Evolutionary conservation across 805 yeast species (phyloP).

Genomic region (Saccharomyces cerevisiae): DNA sequence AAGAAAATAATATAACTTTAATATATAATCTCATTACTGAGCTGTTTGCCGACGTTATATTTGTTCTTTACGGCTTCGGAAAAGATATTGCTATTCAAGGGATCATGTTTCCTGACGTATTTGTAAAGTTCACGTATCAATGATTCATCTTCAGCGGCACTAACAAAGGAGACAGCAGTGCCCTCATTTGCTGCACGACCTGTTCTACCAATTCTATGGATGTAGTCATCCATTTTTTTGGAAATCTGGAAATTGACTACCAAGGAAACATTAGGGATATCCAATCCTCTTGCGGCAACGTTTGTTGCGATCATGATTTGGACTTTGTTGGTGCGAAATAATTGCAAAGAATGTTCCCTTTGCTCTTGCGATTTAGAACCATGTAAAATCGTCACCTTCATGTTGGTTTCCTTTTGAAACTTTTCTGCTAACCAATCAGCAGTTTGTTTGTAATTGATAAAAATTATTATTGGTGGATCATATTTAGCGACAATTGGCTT

Average conservation of each 20-base stretch:
- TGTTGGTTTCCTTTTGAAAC: conserved; percentile 37
- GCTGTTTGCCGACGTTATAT: conserved; percentile 12
- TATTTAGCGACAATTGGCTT: conserved; percentile 18
- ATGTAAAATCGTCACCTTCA: conserved; percentile 58
- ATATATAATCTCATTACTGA: conserved; percentile 10
- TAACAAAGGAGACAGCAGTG: conserved; percentile 63
- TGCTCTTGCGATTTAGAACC: conserved; percentile 82
- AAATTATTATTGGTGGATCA: conserved; percentile 61
- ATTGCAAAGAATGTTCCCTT: conserved; percentile 67
- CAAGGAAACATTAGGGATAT: conserved; percentile 75
- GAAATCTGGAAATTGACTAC: conserved; percentile 87
- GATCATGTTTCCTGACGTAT: conserved; percentile 33
- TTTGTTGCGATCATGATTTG: conserved; percentile 83
- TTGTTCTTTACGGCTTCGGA: conserved; percentile 8
- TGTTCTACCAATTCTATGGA: conserved; percentile 92
- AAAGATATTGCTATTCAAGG: conserved; percentile 13
- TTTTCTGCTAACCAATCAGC: conserved; percentile 60
- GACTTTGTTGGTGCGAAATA: conserved; percentile 46
- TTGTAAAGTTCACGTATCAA: conserved; percentile 37
- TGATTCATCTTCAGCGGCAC: conserved; percentile 43
- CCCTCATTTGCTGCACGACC: conserved; percentile 90
- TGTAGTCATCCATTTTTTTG: conserved; percentile 66
- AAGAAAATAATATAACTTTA: conserved; percentile 1
- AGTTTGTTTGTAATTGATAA: conserved; percentile 66
- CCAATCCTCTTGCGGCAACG: conserved; percentile 93